These are phyloP conservation scores for Pleoardoris graminearum DNA, from an alignment of 2,329 filamentous ascomycete species.

Conservation along the genomic window DNA sequence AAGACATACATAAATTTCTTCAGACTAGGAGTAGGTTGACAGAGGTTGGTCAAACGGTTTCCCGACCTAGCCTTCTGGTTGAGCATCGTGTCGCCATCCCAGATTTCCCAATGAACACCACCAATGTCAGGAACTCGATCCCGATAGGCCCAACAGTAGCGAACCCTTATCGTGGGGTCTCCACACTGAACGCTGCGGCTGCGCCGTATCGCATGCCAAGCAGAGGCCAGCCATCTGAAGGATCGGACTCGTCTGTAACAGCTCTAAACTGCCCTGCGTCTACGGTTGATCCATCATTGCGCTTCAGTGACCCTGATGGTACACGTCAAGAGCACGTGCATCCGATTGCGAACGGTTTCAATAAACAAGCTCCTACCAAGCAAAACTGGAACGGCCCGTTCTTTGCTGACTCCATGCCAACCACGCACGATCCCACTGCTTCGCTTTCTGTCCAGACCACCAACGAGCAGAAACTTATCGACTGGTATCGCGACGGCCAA, in stretches of 20 bases:
- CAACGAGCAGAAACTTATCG: conserved; percentile 43
- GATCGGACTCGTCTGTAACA: conserved; percentile 14
- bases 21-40: conserved; percentile 31
- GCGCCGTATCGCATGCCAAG: conserved; percentile 16
- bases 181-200: conserved; percentile 24
- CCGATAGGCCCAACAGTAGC: conserved; percentile 26
- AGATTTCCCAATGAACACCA: conserved; percentile 7
- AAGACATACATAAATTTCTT: conserved; percentile 11
- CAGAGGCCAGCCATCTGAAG: conserved; percentile 1
- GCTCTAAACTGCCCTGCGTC: conserved; percentile 10
- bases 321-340: conserved; percentile 16
- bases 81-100: conserved; percentile 39
- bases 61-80: conserved; percentile 24
- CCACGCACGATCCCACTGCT: conserved; percentile 29
- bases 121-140: conserved; percentile 17
- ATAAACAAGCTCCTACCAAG: conserved; percentile 31
- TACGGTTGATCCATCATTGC: conserved; percentile 14
- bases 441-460: conserved; percentile 25
- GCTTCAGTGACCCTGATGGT: conserved; percentile 35
- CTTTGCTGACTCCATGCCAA: conserved; percentile 39
- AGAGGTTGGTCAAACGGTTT: conserved; percentile 31
- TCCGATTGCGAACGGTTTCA: conserved; percentile 30
- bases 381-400: conserved; percentile 45
- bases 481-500: conserved; percentile 47
- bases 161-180: conserved; percentile 24